Percentiles rank a stretch among this genome's conserved stretches.
These are phyloP conservation scores for Stygiomarasmius scandens DNA, from an alignment of 1,284 basidiomycete genomes.

Conservation along the genomic window DNA sequence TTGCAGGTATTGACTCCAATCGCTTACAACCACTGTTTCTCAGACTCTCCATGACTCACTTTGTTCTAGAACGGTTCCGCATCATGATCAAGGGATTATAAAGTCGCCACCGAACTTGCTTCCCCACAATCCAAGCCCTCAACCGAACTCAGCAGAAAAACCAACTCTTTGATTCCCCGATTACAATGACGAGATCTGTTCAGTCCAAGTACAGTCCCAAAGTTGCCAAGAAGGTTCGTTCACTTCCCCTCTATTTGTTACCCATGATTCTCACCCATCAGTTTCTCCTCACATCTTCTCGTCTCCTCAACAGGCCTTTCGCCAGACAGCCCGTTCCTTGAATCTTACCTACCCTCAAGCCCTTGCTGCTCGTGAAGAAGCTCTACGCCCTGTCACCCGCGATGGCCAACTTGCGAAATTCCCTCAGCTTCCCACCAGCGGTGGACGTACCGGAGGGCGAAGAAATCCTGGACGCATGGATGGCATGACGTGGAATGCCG, in stretches of 20 bases:
- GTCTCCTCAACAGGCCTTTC: background rate
- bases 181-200: conserved; percentile 11
- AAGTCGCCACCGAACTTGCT: too few species aligned
- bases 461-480: conserved; percentile 28
- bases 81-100: too few species aligned
- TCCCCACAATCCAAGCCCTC: background rate
- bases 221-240: conserved; percentile 10
- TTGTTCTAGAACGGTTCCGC: too few species aligned
- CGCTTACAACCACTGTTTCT: too few species aligned
- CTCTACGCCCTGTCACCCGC: background rate
- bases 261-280: background rate
- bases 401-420: background rate
- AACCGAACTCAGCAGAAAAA: background rate
- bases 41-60: too few species aligned
- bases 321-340: conserved; percentile 10
- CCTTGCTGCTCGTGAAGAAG: background rate
- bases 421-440: conserved; percentile 2
- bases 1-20: too few species aligned
- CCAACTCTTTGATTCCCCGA: background rate
- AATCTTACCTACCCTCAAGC: conserved; percentile 9
- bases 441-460: conserved; percentile 4
- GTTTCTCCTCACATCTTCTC: background rate
- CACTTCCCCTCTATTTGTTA: too few species aligned
- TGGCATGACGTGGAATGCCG: conserved; percentile 25
- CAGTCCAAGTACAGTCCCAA: conserved; percentile 8